phyloP scores from a whole-genome alignment of 352 stramenopile species.

The Globisporangium spiculum region DNA sequence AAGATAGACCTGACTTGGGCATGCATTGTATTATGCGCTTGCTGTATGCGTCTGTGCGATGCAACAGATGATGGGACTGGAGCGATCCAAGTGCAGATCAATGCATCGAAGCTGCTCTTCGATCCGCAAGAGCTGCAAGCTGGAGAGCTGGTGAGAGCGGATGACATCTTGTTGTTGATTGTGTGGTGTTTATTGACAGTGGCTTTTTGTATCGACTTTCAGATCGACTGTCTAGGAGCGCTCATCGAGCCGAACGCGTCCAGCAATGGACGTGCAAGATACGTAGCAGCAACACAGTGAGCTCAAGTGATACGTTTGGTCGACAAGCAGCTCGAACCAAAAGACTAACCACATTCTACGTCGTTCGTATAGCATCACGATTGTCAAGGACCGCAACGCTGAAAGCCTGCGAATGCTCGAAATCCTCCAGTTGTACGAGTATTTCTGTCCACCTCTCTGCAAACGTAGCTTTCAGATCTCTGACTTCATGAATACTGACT shows the following conservation, averaged over 20 bases:
- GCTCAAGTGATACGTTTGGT: not conserved
- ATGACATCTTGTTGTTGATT: not conserved
- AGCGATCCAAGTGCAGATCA: slow-evolving; percentile 25
- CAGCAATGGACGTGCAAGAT: slow-evolving; percentile 21
- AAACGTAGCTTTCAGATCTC: not conserved
- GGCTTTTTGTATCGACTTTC: slow-evolving; percentile 2
- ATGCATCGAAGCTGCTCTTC: slow-evolving; percentile 3
- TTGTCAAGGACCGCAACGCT: slow-evolving; percentile 50
- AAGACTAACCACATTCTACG: not conserved
- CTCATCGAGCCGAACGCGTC: slow-evolving; percentile 26
- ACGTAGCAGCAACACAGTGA: slow-evolving; percentile 37
- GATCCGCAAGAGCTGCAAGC: slow-evolving; percentile 18
- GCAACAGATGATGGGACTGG: slow-evolving; percentile 41
- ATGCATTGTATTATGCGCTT: slow-evolving; percentile 1
- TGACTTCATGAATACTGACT: no score
- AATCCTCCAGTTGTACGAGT: slow-evolving; percentile 48
- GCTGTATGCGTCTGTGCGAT: not conserved
- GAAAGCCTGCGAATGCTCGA: slow-evolving; percentile 66
- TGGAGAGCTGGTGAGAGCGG: slow-evolving; percentile 29
- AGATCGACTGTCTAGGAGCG: slow-evolving; percentile 41
- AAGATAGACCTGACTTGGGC: not conserved
- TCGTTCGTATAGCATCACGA: slow-evolving; percentile 23
- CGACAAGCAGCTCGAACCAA: not conserved
- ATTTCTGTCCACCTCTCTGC: not conserved
- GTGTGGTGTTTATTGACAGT: not conserved